Evolutionary conservation across 139 green algal species (phyloP), one percentile per base, ranked within the genome.

Genomic region (Chlamydomonas sp.): DNA sequence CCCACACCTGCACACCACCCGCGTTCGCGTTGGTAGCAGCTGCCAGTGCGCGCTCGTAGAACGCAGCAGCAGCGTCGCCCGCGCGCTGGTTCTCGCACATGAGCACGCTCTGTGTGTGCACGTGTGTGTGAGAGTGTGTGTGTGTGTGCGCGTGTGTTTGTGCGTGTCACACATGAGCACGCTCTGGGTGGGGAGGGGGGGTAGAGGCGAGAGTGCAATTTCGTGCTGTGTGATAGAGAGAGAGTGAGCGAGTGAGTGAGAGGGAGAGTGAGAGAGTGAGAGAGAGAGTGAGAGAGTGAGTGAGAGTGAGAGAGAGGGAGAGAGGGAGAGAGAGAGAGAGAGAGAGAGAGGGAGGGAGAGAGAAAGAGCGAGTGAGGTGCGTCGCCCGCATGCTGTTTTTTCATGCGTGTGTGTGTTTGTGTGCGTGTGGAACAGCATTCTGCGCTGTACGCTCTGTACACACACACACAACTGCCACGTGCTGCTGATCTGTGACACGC

Each of bases 51-150:
- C 43, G 39, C 3, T 2, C 38, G 62, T 85, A 88, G 5, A 47
- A 43, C 22, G 64, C 74, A 30, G 35, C 5, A 2, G 73, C 79
- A 5, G 49, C 67, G 1, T 85, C 79, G 35, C 68, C 35, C 1
- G 73, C 76, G 13, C 71, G 73, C 35, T 75, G 69, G 73, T 77
- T 81, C 72, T 88, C 79, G 3, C 59, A 34, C 30, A 37, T 22
- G 31, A 75, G 61, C 22, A 82, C 76, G 10, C 43, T 43, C 58
- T 80, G 72, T 31, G 38, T 54, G 43, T 54, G 13, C 16, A 54
- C 13, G 13, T 54, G 43, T 13, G 16, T 54, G 13, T 13, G 43
- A 54, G 13, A 26, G 20, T 54, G 20, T 54, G 20, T 13, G 43
- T 13, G 13, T 54, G 43, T 13, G 16, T 13, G 43, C 13, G 43